Evolutionary conservation across 2,329 filamentous ascomycete genomes (phyloP).

Genomic region (Alternaria hordeiaustralica): DNA sequence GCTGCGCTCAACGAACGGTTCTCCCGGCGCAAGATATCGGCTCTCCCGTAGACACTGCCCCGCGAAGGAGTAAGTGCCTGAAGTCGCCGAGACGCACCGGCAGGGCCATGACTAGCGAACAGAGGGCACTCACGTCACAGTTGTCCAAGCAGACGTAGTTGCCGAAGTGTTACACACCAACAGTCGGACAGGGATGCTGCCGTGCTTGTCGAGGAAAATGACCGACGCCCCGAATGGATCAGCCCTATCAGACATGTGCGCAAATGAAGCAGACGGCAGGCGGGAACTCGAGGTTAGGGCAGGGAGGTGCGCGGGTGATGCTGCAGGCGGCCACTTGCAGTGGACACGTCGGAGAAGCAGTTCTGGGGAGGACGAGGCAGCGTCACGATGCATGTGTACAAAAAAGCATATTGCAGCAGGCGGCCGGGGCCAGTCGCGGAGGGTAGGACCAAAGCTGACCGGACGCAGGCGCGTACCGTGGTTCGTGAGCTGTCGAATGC

Average conservation of each 20-base stretch:
- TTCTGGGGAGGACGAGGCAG: not conserved
- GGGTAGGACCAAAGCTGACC: conserved; percentile 6
- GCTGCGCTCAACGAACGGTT: conserved; percentile 16
- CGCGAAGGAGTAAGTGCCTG: conserved; percentile 34
- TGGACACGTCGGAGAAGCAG: conserved; percentile 7
- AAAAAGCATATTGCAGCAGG: conserved; percentile 1
- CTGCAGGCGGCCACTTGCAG: conserved; percentile 23
- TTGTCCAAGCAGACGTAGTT: conserved; percentile 5
- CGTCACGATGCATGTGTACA: not conserved
- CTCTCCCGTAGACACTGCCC: conserved; percentile 24
- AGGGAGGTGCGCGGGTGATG: conserved; percentile 19
- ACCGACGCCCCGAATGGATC: conserved; percentile 37
- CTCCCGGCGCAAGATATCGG: conserved; percentile 27
- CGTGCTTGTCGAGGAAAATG: conserved; percentile 21
- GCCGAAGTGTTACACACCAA: conserved; percentile 31
- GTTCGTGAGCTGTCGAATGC: conserved; percentile 23
- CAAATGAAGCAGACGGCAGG: conserved; percentile 15
- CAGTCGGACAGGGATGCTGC: conserved; percentile 21
- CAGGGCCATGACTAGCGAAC: conserved; percentile 21
- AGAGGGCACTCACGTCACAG: conserved; percentile 33
- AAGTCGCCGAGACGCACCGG: conserved; percentile 38
- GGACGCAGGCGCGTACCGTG: conserved; percentile 27
- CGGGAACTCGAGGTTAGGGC: conserved; percentile 18
- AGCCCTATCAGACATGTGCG: conserved; percentile 42
- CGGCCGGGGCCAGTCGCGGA: conserved; percentile 5